Conservation (phyloP, 495 filamentous ascomycete species). For the Glonium stellatum region DNA sequence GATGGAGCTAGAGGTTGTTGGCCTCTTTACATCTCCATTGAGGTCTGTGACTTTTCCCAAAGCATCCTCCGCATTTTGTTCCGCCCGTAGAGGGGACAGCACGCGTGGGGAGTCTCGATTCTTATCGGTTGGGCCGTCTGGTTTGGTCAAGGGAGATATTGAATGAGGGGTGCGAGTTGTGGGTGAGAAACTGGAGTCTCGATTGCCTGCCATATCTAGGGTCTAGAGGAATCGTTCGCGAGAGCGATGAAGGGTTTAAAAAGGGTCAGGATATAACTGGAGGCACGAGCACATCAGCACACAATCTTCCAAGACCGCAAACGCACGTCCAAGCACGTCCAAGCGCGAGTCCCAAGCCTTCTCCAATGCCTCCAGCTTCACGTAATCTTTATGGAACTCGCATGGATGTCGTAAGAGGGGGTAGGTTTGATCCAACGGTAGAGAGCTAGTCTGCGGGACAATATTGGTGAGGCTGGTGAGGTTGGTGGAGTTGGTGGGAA, state of each 20-base stretch:
- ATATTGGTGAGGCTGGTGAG: too few species aligned
- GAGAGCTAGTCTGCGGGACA: too few species aligned
- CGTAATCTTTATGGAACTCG: too few species aligned
- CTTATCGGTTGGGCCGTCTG: conserved; percentile 8
- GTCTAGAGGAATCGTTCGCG: not conserved
- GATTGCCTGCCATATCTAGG: conserved; percentile 13
- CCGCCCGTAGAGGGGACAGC: conserved; percentile 10
- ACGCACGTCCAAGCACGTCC: too few species aligned
- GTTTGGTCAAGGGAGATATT: conserved; percentile 14
- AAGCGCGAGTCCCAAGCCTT: too few species aligned
- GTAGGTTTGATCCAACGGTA: too few species aligned
- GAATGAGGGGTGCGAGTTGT: conserved; percentile 19
- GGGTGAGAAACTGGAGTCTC: conserved; percentile 20
- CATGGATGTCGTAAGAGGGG: too few species aligned
- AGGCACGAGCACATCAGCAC: too few species aligned
- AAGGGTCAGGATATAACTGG: not conserved
- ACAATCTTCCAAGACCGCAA: too few species aligned
- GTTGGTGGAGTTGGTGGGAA: too few species aligned
- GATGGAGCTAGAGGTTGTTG: not conserved
- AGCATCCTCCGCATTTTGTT: not conserved
- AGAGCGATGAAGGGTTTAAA: not conserved
- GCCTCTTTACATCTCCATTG: not conserved
- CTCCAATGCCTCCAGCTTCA: too few species aligned
- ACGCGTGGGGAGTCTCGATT: conserved; percentile 10
- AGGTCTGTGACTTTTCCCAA: too few species aligned